Evolutionary conservation across 306 rosid genomes (phyloP).

Genomic region (Sicyos baderoa): DNA sequence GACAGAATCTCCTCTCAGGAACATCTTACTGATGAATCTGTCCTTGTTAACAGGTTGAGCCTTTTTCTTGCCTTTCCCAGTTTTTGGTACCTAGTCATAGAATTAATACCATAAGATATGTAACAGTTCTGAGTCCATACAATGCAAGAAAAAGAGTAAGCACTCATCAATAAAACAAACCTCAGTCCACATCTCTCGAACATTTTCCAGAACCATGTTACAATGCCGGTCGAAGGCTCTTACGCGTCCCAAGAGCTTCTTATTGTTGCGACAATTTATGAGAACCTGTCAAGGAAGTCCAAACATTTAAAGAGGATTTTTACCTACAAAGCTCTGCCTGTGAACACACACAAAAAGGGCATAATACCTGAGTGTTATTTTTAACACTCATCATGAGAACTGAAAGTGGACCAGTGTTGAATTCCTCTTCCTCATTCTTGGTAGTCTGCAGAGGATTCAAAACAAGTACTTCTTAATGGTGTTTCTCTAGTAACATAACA

Average conservation of each 20-base stretch:
- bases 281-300: conserved; percentile 41
- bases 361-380: conserved; percentile 78
- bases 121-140: not conserved
- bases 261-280: conserved; percentile 80
- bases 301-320: not conserved
- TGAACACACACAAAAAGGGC: not conserved
- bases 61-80: conserved; percentile 87
- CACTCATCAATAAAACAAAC: conserved; percentile 26
- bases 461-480: not conserved
- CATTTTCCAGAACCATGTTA: conserved; percentile 96
- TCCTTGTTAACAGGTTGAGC: conserved; percentile 89
- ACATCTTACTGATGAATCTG: conserved; percentile 87
- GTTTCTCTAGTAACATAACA: not conserved
- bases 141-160: not conserved
- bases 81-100: conserved; percentile 56
- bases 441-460: conserved; percentile 25
- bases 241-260: conserved; percentile 80
- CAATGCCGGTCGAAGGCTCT: conserved; percentile 94
- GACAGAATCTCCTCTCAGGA: conserved; percentile 80
- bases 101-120: not conserved
- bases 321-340: not conserved
- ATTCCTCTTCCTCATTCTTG: conserved; percentile 84
- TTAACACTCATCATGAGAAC: conserved; percentile 93
- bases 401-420: conserved; percentile 84
- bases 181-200: conserved; percentile 99